Evolutionary conservation across 1,284 basidiomycete genomes (phyloP).

Genomic region (Termitomyces sp.): DNA sequence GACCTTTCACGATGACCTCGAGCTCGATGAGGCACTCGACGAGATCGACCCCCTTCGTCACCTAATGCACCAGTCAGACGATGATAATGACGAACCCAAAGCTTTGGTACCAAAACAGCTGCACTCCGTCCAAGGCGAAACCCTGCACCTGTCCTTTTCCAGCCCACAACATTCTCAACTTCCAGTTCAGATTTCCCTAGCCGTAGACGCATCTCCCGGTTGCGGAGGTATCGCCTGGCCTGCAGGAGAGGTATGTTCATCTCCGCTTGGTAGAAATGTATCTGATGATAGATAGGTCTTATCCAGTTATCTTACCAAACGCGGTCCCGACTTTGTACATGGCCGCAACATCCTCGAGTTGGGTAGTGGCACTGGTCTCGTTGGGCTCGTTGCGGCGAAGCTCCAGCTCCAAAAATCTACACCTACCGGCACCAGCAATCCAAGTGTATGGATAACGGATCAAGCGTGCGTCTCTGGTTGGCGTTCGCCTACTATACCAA

Average conservation of each 20-base stretch:
- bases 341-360: slow-evolving; percentile 73
- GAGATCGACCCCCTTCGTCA: slow-evolving; percentile 59
- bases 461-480: slow-evolving; percentile 63
- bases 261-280: background rate
- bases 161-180: slow-evolving; percentile 9
- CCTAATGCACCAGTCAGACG: slow-evolving; percentile 36
- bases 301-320: slow-evolving; percentile 63
- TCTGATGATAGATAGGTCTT: slow-evolving; percentile 52
- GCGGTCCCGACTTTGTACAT: slow-evolving; percentile 43
- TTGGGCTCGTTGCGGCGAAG: slow-evolving; percentile 76
- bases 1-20: slow-evolving; percentile 24
- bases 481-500: slow-evolving; percentile 7
- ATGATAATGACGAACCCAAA: slow-evolving; percentile 21
- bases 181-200: slow-evolving; percentile 43
- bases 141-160: slow-evolving; percentile 44
- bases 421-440: slow-evolving; percentile 33
- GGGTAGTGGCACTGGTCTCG: slow-evolving; percentile 86
- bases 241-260: slow-evolving; percentile 68
- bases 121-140: slow-evolving; percentile 46
- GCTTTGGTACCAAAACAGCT: slow-evolving; percentile 54
- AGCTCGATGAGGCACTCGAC: slow-evolving; percentile 54
- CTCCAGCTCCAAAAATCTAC: slow-evolving; percentile 29
- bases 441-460: slow-evolving; percentile 76
- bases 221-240: slow-evolving; percentile 94
- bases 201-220: slow-evolving; percentile 76